Percentiles rank a stretch among this genome's conserved stretches.
phyloP scores from a whole-genome alignment of 2,329 filamentous ascomycete genomes.

The Nigrospora sphaerica region DNA sequence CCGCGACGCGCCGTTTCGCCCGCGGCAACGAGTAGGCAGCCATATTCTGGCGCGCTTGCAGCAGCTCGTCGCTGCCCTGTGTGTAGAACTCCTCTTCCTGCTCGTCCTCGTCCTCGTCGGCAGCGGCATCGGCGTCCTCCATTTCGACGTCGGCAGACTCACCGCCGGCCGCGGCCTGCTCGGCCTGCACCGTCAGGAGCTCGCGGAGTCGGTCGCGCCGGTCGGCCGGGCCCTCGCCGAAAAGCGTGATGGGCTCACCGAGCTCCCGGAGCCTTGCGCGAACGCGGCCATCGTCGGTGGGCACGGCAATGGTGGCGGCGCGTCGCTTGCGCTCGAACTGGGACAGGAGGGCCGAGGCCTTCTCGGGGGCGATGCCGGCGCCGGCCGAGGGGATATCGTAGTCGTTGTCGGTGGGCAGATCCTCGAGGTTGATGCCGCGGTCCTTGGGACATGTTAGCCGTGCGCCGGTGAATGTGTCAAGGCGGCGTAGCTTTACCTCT shows the following conservation, averaged over 20 bases:
- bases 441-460: slow-evolving; percentile 23
- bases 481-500: slow-evolving; percentile 46
- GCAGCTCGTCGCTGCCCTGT: slow-evolving; percentile 64
- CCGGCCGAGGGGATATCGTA: slow-evolving; percentile 66
- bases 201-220: slow-evolving; percentile 80
- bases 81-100: slow-evolving; percentile 95
- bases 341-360: slow-evolving; percentile 74
- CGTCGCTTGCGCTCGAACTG: slow-evolving; percentile 90
- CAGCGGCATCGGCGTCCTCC: slow-evolving; percentile 50
- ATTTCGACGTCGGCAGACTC: slow-evolving; percentile 50
- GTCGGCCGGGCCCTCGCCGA: slow-evolving; percentile 83
- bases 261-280: slow-evolving; percentile 74
- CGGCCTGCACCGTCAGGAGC: slow-evolving; percentile 66
- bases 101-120: slow-evolving; percentile 59
- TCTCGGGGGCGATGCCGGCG: slow-evolving; percentile 66
- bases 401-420: slow-evolving; percentile 64
- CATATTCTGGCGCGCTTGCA: slow-evolving; percentile 71
- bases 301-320: slow-evolving; percentile 82
- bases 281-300: slow-evolving; percentile 86
- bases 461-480: slow-evolving; percentile 3
- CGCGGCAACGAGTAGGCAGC: slow-evolving; percentile 78
- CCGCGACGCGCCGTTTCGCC: slow-evolving; percentile 68
- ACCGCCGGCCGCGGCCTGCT: slow-evolving; percentile 42
- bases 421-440: slow-evolving; percentile 24
- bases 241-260: slow-evolving; percentile 90